These are phyloP conservation scores for Auricularia sp. DNA, from an alignment of 768 basidiomycete species.

Conservation along the genomic window DNA sequence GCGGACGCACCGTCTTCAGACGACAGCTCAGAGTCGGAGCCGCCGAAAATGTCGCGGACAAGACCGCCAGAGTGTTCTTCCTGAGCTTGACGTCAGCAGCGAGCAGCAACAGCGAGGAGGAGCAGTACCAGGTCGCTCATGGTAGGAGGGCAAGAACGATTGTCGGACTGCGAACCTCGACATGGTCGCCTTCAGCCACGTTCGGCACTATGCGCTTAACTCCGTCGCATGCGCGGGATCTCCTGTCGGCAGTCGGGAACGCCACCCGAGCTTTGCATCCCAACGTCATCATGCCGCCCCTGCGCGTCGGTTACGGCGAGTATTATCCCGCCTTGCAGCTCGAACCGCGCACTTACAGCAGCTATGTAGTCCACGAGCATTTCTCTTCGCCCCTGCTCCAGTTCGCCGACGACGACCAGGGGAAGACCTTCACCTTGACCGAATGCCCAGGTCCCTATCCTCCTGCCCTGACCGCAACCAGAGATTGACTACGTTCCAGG, in stretches of 20 bases:
- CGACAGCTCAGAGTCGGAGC: constrained; percentile 76
- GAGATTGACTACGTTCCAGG: constrained; percentile 31
- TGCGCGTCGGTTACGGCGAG: constrained; percentile 41
- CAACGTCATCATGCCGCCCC: constrained; percentile 12
- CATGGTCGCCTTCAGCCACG: neutral
- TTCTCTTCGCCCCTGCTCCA: constrained; percentile 90
- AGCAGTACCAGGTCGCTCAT: neutral
- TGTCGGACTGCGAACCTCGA: neutral
- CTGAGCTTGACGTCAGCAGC: neutral
- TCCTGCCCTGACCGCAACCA: neutral
- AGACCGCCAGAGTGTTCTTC: constrained; percentile 22
- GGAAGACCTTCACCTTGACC: constrained; percentile 67
- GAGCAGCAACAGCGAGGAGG: neutral
- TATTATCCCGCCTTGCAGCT: neutral
- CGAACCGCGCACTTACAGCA: neutral
- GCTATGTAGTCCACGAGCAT: constrained; percentile 63
- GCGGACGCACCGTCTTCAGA: constrained; percentile 46
- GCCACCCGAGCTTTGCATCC: no score
- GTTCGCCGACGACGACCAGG: constrained; percentile 58
- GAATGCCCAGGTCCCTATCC: constrained; percentile 69
- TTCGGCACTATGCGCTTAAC: neutral
- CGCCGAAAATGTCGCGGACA: constrained; percentile 70
- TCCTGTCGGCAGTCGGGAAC: no score
- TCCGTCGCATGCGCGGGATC: no score
- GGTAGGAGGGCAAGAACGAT: neutral